These are phyloP conservation scores for Aspergillus versicolor DNA, from an alignment of 2,329 filamentous ascomycete genomes.

Conservation along the genomic window DNA sequence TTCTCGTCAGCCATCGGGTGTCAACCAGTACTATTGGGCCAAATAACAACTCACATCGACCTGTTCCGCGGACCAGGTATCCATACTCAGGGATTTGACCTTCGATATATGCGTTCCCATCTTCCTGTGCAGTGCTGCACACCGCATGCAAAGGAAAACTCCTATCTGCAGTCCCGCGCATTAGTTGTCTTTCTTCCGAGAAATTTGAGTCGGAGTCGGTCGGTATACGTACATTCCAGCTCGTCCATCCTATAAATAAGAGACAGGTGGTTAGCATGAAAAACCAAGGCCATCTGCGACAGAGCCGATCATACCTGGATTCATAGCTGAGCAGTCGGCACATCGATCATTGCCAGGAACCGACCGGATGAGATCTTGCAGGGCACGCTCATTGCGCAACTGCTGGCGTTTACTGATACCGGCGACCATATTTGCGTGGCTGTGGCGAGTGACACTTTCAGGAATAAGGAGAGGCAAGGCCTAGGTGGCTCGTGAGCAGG, in stretches of 20 bases:
- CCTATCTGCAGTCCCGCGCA: constrained; percentile 63
- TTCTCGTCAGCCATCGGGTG: background rate
- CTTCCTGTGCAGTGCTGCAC: constrained; percentile 91
- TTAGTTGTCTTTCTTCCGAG: constrained; percentile 15
- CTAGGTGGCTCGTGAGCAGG: constrained; percentile 8
- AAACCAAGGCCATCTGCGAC: background rate
- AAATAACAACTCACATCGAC: constrained; percentile 72
- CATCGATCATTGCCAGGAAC: constrained; percentile 89
- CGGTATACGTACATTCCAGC: constrained; percentile 76
- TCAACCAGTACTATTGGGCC: background rate
- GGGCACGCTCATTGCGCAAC: constrained; percentile 87
- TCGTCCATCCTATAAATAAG: constrained; percentile 73
- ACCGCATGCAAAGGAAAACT: constrained; percentile 96
- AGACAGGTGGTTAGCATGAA: constrained; percentile 3
- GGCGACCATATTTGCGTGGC: constrained; percentile 59
- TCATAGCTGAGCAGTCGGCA: constrained; percentile 87
- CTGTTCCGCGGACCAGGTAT: constrained; percentile 93
- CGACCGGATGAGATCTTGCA: constrained; percentile 84
- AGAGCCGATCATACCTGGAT: constrained; percentile 66
- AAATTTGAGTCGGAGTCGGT: background rate
- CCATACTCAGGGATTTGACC: constrained; percentile 98
- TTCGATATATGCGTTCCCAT: constrained; percentile 97
- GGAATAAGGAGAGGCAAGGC: background rate
- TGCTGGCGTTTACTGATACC: constrained; percentile 93
- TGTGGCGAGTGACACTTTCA: background rate